Evolutionary conservation across 192 early-diverging fungal genomes (phyloP).

Genomic region (Coemansia sp.): DNA sequence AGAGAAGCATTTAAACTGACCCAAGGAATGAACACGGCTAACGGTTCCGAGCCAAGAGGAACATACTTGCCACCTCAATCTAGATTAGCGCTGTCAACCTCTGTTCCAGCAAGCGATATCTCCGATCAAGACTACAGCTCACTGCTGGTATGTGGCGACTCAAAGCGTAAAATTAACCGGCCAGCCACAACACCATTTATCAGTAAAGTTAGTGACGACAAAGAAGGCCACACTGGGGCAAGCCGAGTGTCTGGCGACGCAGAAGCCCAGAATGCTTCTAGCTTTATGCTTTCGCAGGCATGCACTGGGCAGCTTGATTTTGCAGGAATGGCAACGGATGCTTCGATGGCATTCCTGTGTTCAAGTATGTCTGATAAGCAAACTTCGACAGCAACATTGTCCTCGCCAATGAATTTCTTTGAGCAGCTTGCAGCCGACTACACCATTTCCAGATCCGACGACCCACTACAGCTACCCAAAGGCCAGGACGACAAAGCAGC

Average conservation of each 20-base stretch:
- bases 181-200: constrained; percentile 16
- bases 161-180: constrained; percentile 9
- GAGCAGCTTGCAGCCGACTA: constrained; percentile 31
- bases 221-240: neutral
- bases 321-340: constrained; percentile 38
- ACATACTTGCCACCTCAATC: neutral
- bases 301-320: constrained; percentile 27
- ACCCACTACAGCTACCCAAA: neutral
- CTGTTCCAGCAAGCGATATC: constrained; percentile 15
- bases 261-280: neutral
- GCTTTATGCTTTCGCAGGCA: constrained; percentile 4
- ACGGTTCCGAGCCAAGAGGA: neutral
- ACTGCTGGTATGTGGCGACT: constrained; percentile 12
- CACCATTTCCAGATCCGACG: constrained; percentile 13
- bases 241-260: neutral
- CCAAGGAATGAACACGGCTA: neutral
- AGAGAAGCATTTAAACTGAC: neutral
- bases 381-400: neutral
- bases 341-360: constrained; percentile 12
- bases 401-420: constrained; percentile 10
- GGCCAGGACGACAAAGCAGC: neutral
- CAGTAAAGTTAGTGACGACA: constrained; percentile 3
- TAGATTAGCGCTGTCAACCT: neutral
- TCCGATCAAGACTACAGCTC: constrained; percentile 6
- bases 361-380: neutral